phyloP scores from a whole-genome alignment of 768 basidiomycete genomes.

The Ephemerocybe angulata region DNA sequence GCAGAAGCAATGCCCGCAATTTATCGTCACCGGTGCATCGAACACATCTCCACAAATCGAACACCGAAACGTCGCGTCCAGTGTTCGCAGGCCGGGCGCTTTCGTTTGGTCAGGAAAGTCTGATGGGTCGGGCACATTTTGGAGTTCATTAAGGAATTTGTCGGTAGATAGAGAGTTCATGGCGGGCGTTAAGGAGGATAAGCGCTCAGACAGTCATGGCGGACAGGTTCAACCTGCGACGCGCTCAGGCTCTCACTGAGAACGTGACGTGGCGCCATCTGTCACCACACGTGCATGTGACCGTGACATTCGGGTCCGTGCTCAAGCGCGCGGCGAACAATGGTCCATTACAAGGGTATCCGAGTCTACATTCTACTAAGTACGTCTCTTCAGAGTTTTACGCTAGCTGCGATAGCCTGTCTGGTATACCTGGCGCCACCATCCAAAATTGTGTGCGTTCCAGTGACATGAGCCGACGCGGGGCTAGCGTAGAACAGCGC shows the following conservation, averaged over 20 bases:
- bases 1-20: conserved; percentile 82
- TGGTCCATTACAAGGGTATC: no score
- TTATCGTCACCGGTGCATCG: conserved; percentile 66
- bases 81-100: conserved; percentile 51
- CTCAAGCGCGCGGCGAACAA: no score
- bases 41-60: conserved; percentile 74
- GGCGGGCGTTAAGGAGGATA: no score
- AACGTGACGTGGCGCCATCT: no score
- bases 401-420: conserved; percentile 24
- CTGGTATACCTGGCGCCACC: conserved; percentile 49
- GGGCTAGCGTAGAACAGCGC: conserved; percentile 67
- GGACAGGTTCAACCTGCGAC: no score
- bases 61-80: conserved; percentile 69
- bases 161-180: no score
- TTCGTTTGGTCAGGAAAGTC: conserved; percentile 54
- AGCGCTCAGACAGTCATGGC: no score
- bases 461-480: conserved; percentile 72
- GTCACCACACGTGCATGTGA: no score
- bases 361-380: no score
- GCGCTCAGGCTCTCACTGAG: no score
- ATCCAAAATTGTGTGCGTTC: conserved; percentile 67
- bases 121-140: conserved; percentile 49
- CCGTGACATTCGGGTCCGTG: no score
- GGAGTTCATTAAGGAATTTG: background rate
- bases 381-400: no score